Conservation (phyloP, 192 early-diverging fungal genomes). For the Geranomyces michiganensis region DNA sequence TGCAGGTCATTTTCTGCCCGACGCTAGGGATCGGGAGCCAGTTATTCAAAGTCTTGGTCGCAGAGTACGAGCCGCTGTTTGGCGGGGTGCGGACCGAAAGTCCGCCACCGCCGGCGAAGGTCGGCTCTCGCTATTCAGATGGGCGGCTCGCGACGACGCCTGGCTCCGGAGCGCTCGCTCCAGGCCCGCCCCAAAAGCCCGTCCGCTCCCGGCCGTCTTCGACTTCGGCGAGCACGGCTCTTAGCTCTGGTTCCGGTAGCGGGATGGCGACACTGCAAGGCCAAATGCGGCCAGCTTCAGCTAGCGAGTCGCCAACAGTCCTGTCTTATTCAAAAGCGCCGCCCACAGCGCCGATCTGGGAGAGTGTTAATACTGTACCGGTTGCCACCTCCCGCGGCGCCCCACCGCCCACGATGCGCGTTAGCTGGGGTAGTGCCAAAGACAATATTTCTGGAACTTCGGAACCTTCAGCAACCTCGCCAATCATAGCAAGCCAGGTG, state of each 20-base stretch:
- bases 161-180: not conserved
- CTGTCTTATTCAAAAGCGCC: not conserved
- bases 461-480: too few species aligned
- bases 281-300: not conserved
- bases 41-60: constrained; percentile 12
- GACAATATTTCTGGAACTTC: not conserved
- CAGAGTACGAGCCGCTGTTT: constrained; percentile 8
- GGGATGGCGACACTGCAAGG: not conserved
- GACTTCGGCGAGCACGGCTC: not conserved
- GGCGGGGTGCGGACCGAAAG: not conserved
- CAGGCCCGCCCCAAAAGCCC: not conserved
- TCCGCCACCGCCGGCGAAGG: not conserved
- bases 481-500: not conserved
- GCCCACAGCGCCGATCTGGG: not conserved
- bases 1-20: constrained; percentile 94
- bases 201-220: constrained; percentile 1
- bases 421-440: constrained; percentile 13
- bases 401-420: constrained; percentile 15
- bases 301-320: constrained; percentile 8
- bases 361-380: not conserved
- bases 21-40: constrained; percentile 73
- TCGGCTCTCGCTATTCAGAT: too few species aligned
- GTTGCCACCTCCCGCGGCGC: not conserved
- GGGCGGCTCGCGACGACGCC: not conserved
- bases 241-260: not conserved